Evolutionary conservation across 495 filamentous ascomycete genomes (phyloP).

Genomic region (Penicillium samsonianum): DNA sequence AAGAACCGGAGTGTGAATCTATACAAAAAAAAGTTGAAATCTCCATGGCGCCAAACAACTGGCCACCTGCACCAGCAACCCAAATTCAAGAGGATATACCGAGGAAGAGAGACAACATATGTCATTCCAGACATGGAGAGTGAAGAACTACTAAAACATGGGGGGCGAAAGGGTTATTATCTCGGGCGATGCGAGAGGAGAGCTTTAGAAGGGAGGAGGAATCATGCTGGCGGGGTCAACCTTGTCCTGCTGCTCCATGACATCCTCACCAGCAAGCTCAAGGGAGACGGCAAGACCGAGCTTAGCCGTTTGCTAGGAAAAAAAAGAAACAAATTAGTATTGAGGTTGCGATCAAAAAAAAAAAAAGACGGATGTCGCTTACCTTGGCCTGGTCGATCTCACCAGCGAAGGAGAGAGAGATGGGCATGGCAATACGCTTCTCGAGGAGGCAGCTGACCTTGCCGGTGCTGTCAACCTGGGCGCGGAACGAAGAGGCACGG

Average conservation of each 20-base stretch:
- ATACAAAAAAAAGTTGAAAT: constrained; percentile 45
- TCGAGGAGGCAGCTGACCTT: constrained; percentile 91
- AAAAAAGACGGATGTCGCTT: constrained; percentile 34
- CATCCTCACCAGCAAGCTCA: constrained; percentile 82
- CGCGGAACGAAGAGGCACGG: constrained; percentile 87
- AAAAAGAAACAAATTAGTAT: constrained; percentile 17
- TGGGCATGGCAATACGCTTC: constrained; percentile 88
- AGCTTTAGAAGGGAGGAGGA: constrained; percentile 56
- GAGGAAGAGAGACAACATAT: constrained; percentile 36
- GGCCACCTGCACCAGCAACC: constrained; percentile 39
- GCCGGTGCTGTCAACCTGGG: constrained; percentile 92
- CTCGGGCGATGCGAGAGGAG: constrained; percentile 16
- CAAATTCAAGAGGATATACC: constrained; percentile 34
- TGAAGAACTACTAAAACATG: constrained; percentile 54
- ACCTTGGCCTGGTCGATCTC: constrained; percentile 98
- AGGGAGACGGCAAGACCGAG: constrained; percentile 92
- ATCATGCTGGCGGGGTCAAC: constrained; percentile 49
- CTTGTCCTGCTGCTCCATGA: constrained; percentile 89
- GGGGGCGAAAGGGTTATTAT: constrained; percentile 36
- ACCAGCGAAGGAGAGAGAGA: constrained; percentile 90
- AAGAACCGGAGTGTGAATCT: constrained; percentile 43
- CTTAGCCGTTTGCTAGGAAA: constrained; percentile 83
- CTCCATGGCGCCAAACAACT: constrained; percentile 49
- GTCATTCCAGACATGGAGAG: constrained; percentile 35
- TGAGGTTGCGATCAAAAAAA: neutral